Evolutionary conservation across 2,329 filamentous ascomycete genomes (phyloP).

Genomic region (Colletotrichum sansevieriae): DNA sequence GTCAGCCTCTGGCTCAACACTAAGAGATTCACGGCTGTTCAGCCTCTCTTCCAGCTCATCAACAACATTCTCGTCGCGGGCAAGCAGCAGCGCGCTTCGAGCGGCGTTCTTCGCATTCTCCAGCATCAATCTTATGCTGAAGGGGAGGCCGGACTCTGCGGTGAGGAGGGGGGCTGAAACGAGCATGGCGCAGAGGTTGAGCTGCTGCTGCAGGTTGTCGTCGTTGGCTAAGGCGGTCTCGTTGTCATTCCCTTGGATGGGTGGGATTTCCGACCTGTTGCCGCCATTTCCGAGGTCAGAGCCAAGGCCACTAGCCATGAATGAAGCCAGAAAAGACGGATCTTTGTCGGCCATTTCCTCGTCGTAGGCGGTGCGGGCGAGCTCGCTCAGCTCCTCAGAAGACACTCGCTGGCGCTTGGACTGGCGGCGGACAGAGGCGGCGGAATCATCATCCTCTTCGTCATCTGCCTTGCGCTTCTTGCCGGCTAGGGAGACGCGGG

Average conservation of each 20-base stretch:
- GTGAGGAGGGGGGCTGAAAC: constrained; percentile 1
- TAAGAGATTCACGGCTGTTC: neutral
- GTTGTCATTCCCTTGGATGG: too few species aligned
- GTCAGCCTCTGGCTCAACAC: neutral
- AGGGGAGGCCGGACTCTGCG: neutral
- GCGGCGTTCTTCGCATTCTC: constrained; percentile 8
- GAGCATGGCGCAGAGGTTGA: constrained; percentile 1
- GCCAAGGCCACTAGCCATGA: neutral
- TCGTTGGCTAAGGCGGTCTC: too few species aligned
- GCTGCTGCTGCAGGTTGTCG: constrained; percentile 9
- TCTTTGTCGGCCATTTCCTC: constrained; percentile 9
- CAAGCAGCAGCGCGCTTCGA: constrained; percentile 1
- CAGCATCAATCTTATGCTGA: constrained; percentile 6
- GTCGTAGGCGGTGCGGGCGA: neutral
- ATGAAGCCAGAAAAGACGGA: neutral
- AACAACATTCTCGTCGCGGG: constrained; percentile 1
- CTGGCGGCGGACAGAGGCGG: neutral
- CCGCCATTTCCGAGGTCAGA: too few species aligned
- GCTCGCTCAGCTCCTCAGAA: constrained; percentile 3
- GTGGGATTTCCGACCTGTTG: too few species aligned
- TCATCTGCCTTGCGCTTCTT: constrained; percentile 1
- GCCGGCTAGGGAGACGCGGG: neutral
- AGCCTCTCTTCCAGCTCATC: constrained; percentile 8
- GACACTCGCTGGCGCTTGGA: neutral
- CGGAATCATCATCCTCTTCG: constrained; percentile 2